Conservation (phyloP, 768 basidiomycete species). For the Suillus bovinus region DNA sequence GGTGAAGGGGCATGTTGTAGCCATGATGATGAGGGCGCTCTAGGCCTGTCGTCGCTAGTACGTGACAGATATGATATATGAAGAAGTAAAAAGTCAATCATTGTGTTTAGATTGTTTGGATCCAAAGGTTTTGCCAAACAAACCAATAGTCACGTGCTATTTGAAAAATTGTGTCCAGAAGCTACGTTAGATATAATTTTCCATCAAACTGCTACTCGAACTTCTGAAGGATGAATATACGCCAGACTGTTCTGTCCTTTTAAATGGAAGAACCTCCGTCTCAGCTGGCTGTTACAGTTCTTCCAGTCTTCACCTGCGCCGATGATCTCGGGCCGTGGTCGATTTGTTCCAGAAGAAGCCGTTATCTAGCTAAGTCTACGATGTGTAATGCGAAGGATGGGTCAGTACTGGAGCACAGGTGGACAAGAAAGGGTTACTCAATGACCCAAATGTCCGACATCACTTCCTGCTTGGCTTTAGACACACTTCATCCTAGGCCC, state of each 20-base stretch:
- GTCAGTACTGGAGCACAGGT: background rate
- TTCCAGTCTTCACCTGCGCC: background rate
- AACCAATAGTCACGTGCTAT: background rate
- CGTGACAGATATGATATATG: background rate
- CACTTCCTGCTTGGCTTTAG: too few relatives aligned
- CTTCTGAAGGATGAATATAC: background rate
- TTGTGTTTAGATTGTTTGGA: background rate
- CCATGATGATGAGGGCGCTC: background rate
- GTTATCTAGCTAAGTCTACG: background rate
- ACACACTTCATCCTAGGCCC: too few relatives aligned
- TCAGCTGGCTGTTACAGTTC: background rate
- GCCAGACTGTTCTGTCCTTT: background rate
- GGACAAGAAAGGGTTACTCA: too few relatives aligned
- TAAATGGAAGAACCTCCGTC: background rate
- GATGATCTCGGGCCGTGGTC: background rate
- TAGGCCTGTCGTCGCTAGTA: background rate
- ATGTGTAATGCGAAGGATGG: background rate
- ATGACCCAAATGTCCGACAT: too few relatives aligned
- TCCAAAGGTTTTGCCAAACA: background rate
- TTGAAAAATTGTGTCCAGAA: too few relatives aligned
- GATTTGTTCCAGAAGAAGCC: background rate
- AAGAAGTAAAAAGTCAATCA: background rate
- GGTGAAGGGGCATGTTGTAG: constrained; percentile 29
- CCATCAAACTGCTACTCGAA: background rate
- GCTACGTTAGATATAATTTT: too few relatives aligned